These are phyloP conservation scores for Penicillium janthinellum DNA, from an alignment of 2,329 filamentous ascomycete genomes.

Conservation along the genomic window DNA sequence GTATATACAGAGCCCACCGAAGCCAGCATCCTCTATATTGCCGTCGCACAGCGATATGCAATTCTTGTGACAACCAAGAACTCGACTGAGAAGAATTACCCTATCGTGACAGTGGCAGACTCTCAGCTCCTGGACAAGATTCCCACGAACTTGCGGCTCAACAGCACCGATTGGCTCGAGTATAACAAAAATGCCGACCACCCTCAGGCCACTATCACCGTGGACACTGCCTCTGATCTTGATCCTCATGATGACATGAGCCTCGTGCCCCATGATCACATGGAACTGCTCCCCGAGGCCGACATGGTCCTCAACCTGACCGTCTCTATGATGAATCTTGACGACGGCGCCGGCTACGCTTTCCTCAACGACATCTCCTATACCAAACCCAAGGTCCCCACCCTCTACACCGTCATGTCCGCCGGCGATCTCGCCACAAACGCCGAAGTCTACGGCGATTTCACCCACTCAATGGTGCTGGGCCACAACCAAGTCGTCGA, in stretches of 20 bases:
- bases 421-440: conserved; percentile 55
- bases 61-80: conserved; percentile 63
- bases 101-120: conserved; percentile 53
- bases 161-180: conserved; percentile 65
- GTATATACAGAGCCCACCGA: conserved; percentile 65
- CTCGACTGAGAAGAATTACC: conserved; percentile 63
- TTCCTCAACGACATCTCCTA: conserved; percentile 34
- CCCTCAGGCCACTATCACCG: conserved; percentile 29
- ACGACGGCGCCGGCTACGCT: conserved; percentile 62
- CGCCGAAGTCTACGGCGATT: conserved; percentile 64
- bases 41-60: conserved; percentile 65
- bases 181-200: conserved; percentile 53
- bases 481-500: conserved; percentile 45
- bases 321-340: conserved; percentile 70
- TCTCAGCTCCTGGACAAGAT: conserved; percentile 38
- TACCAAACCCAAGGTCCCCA: conserved; percentile 26
- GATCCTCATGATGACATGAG: conserved; percentile 72
- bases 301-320: conserved; percentile 58
- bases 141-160: conserved; percentile 35
- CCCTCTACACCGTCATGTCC: conserved; percentile 32
- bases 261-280: conserved; percentile 69
- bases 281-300: conserved; percentile 62
- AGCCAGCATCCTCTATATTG: conserved; percentile 66
- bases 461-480: conserved; percentile 57
- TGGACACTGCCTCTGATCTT: conserved; percentile 49